Base-by-base conservation (phyloP, 306 rosid genomes). In the Castanea crenata region DNA sequence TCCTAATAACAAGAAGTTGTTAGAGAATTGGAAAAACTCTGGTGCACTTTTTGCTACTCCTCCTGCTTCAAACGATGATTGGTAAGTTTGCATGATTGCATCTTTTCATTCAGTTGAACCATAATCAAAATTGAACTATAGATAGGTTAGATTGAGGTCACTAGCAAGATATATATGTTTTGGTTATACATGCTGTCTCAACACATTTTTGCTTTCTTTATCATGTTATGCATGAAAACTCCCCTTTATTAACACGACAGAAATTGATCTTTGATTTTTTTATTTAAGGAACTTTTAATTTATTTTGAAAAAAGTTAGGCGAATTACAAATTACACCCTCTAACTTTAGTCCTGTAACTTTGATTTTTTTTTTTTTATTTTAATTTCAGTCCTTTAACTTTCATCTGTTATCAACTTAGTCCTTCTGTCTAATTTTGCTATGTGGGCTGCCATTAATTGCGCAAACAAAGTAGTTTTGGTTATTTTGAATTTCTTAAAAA, bases 11-110 rank as follows among this genome's bases (percentile, higher is more conserved):
- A 90, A 77, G 92, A 87, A 67, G 68, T 83, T 91, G 79, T 34
- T 96, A 83, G 98, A 90, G 87, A 83, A 61, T 44, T 96, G 97
- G 98, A 85, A 82, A 85, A 78, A 76, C 32, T 75, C 84, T 5
- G 90, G 92, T 72, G 88, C 90, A 21, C 94, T 96, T 63, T 96
- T 91, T 82, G 82, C 94, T 78, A 88, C 98, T 31, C 96, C 99
- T 75, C 77, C 75, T n/a, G 91, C 96, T 83, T 90, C 97, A 62
- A 91, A 96, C 75, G 97, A 96, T 78, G 99, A 93, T 82, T 91
- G 99, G 98, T 93, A 82, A 34, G 86, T 81, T 70, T 69, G 61
- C 55, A 9, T 46, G 86, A 78, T 62, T 69, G 61, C 55, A 3
- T 46, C 19, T 76, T 19, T 65, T 65, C 15, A 15, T 31, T 65